Evolutionary conservation across 163 green algal genomes (phyloP).

Genomic region (Scenedesmus sp.): DNA sequence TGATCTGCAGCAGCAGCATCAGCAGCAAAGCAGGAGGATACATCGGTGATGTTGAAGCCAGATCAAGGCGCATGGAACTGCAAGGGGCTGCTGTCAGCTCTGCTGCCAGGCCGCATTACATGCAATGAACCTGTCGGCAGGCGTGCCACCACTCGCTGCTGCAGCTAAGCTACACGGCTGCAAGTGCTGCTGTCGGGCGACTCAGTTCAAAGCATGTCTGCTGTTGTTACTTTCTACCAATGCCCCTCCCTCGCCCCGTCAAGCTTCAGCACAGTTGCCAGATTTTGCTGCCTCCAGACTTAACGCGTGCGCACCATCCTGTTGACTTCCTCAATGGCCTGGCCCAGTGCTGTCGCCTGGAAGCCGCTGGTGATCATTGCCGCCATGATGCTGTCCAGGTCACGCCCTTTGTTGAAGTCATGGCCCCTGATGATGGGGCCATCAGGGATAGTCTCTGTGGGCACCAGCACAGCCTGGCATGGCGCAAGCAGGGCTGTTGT

Average conservation of each 20-base stretch:
- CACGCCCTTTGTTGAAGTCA: slow-evolving; percentile 86
- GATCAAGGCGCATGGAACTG: too few relatives aligned
- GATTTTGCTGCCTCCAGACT: too few relatives aligned
- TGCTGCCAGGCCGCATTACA: too few relatives aligned
- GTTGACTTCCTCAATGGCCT: slow-evolving; percentile 94
- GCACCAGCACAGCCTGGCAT: slow-evolving; percentile 64
- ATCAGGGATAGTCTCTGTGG: slow-evolving; percentile 62
- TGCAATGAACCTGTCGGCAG: too few relatives aligned
- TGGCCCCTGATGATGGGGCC: slow-evolving; percentile 73
- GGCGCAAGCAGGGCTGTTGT: background rate
- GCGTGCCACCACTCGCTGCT: too few relatives aligned
- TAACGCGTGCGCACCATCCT: slow-evolving; percentile 87
- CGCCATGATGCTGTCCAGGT: slow-evolving; percentile 89
- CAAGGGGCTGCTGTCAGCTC: too few relatives aligned
- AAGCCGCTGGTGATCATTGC: slow-evolving; percentile 93
- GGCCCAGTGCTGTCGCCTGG: slow-evolving; percentile 93
- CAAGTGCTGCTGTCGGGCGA: too few relatives aligned
- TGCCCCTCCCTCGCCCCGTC: background rate
- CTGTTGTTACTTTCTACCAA: too few relatives aligned
- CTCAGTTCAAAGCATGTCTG: too few relatives aligned
- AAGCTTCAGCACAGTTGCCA: background rate
- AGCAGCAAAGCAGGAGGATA: background rate
- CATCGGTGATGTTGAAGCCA: background rate
- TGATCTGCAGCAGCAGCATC: slow-evolving; percentile 74
- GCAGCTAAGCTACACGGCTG: too few relatives aligned